These are phyloP conservation scores for Boechera divaricarpa DNA, from an alignment of 345 rosid species.

Conservation along the genomic window DNA sequence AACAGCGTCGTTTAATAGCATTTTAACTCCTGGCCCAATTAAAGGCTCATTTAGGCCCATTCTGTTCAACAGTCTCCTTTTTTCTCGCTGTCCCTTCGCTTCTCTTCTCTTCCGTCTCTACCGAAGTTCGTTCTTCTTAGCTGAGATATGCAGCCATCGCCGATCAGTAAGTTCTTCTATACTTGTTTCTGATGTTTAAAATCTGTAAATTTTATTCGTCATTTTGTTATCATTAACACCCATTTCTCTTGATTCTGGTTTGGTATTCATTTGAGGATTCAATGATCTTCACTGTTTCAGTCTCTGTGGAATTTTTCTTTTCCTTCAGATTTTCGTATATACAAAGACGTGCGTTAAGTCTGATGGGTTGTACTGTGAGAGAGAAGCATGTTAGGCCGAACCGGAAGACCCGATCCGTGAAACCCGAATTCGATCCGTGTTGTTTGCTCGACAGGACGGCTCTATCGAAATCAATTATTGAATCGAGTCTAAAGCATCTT, in stretches of 20 bases:
- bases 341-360: constrained; percentile 4
- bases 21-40: background rate
- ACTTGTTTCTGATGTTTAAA: background rate
- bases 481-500: constrained; percentile 68
- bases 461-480: constrained; percentile 56
- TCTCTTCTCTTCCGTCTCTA: constrained; percentile 10
- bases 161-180: constrained; percentile 33
- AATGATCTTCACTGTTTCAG: constrained; percentile 32
- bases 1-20: background rate
- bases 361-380: constrained; percentile 74
- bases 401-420: constrained; percentile 65
- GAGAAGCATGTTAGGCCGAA: constrained; percentile 63
- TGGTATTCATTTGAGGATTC: constrained; percentile 29
- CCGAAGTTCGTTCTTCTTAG: constrained; percentile 22
- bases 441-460: constrained; percentile 54
- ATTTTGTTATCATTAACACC: background rate
- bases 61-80: background rate
- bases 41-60: constrained; percentile 28
- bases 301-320: background rate
- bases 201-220: background rate
- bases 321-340: constrained; percentile 9
- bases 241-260: constrained; percentile 20
- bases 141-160: constrained; percentile 4
- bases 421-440: constrained; percentile 68
- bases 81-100: constrained; percentile 27